A percentile compares a stretch with the other conserved stretches of the same genome.
These are phyloP conservation scores for Rhizopogon vulgaris DNA, from an alignment of 768 basidiomycete species.

Conservation along the genomic window DNA sequence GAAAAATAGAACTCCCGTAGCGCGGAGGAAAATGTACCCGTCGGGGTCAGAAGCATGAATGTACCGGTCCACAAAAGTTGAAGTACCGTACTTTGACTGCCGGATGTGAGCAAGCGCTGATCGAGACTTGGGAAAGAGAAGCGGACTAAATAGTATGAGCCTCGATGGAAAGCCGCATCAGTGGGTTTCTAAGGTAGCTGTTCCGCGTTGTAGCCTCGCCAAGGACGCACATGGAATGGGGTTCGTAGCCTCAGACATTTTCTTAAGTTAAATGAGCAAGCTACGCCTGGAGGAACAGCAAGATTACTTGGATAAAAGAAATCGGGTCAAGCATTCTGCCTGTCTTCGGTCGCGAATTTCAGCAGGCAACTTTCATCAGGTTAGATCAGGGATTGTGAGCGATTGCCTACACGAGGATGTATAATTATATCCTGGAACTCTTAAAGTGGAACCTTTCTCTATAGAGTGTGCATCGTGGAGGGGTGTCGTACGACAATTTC, in stretches of 20 bases:
- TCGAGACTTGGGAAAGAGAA: neutral
- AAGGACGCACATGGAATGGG: neutral
- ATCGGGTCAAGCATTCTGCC: neutral
- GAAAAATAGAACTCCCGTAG: no score
- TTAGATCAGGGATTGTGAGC: neutral
- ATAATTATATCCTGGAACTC: neutral
- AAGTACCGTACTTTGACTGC: neutral
- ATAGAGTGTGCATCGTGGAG: neutral
- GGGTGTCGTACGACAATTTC: neutral
- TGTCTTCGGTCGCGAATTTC: neutral
- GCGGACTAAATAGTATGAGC: neutral
- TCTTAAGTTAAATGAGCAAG: neutral
- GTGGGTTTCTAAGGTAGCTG: neutral
- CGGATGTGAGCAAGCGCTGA: neutral
- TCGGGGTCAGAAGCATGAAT: neutral
- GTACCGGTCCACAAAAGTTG: neutral
- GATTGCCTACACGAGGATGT: neutral
- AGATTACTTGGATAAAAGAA: neutral
- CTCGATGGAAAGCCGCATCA: neutral
- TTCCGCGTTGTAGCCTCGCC: neutral
- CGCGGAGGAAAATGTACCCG: neutral
- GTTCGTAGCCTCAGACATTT: neutral
- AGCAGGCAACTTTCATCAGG: neutral
- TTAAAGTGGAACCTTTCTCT: neutral
- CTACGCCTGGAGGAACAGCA: neutral